These are phyloP conservation scores for Pleurotus cornucopiae DNA, from an alignment of 768 basidiomycete species.

Conservation along the genomic window DNA sequence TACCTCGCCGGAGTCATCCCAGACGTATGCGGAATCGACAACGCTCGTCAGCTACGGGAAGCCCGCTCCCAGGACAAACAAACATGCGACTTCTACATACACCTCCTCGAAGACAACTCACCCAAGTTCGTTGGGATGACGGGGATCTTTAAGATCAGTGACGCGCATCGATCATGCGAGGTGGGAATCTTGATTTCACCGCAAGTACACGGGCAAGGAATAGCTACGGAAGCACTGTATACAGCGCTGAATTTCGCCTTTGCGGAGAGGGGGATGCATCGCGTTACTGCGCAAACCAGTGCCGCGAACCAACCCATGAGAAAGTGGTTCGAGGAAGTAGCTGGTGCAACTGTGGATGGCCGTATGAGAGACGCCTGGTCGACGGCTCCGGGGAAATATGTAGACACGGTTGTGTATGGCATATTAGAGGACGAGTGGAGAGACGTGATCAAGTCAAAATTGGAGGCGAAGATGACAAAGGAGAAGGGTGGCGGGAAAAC, in stretches of 20 bases:
- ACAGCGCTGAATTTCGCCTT: slow-evolving; percentile 34
- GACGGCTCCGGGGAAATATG: slow-evolving; percentile 27
- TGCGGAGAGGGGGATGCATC: slow-evolving; percentile 36
- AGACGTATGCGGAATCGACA: slow-evolving; percentile 27
- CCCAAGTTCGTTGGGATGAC: slow-evolving; percentile 31
- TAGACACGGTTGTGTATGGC: slow-evolving; percentile 36
- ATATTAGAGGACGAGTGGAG: slow-evolving; percentile 41
- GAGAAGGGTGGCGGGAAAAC: no score
- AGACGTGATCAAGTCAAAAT: slow-evolving; percentile 23
- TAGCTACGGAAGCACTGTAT: slow-evolving; percentile 43
- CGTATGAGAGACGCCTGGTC: slow-evolving; percentile 37
- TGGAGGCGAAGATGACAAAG: slow-evolving; percentile 23
- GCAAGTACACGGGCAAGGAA: slow-evolving; percentile 29
- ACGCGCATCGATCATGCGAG: slow-evolving; percentile 31
- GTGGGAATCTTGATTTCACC: slow-evolving; percentile 35
- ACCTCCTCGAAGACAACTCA: slow-evolving; percentile 20
- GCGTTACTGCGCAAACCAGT: slow-evolving; percentile 37
- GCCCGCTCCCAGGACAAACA: slow-evolving; percentile 25
- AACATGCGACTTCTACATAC: slow-evolving; percentile 34
- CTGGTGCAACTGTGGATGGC: slow-evolving; percentile 34
- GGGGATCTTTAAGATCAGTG: slow-evolving; percentile 35
- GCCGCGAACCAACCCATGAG: slow-evolving; percentile 40
- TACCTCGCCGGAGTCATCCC: slow-evolving; percentile 35
- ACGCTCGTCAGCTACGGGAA: slow-evolving; percentile 30
- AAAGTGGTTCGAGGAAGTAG: slow-evolving; percentile 39